Conservation (phyloP, 345 rosid species). For the Camelina sativa region DNA sequence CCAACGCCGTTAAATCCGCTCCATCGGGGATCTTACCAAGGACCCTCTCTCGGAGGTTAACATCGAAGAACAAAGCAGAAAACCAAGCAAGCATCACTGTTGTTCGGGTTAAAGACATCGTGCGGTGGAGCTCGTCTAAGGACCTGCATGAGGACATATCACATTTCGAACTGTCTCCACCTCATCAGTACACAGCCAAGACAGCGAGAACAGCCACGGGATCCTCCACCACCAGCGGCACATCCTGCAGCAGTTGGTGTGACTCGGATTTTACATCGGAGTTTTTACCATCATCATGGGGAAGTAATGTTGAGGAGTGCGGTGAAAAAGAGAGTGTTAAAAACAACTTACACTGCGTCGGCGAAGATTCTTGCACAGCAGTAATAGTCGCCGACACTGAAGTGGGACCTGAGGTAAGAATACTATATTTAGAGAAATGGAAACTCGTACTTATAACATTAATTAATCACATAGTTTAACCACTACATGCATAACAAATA, state of each 20-base stretch:
- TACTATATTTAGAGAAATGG: constrained; percentile 30
- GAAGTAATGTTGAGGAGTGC: constrained; percentile 45
- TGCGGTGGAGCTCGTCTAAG: constrained; percentile 84
- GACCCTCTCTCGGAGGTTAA: constrained; percentile 56
- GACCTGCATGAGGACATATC: constrained; percentile 57
- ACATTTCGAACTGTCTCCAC: constrained; percentile 33
- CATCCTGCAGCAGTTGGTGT: constrained; percentile 80
- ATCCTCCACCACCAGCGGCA: constrained; percentile 45
- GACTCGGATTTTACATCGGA: constrained; percentile 79
- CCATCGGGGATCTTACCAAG: constrained; percentile 53
- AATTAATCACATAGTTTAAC: constrained; percentile 19
- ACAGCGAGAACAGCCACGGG: constrained; percentile 48
- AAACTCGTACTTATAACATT: constrained; percentile 23
- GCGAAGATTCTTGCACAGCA: constrained; percentile 50
- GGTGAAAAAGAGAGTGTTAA: constrained; percentile 26
- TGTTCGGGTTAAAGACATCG: constrained; percentile 71
- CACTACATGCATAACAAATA: constrained; percentile 30
- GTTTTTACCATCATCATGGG: constrained; percentile 56
- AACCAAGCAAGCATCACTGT: constrained; percentile 32
- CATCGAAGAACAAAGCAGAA: constrained; percentile 32
- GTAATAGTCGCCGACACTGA: constrained; percentile 38
- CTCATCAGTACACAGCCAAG: constrained; percentile 43
- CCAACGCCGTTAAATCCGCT: constrained; percentile 46
- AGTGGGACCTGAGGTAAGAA: constrained; percentile 64
- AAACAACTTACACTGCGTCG: constrained; percentile 56